Evolutionary conservation across 2,329 filamentous ascomycete genomes (phyloP).

Genomic region (Claviceps cyperi): DNA sequence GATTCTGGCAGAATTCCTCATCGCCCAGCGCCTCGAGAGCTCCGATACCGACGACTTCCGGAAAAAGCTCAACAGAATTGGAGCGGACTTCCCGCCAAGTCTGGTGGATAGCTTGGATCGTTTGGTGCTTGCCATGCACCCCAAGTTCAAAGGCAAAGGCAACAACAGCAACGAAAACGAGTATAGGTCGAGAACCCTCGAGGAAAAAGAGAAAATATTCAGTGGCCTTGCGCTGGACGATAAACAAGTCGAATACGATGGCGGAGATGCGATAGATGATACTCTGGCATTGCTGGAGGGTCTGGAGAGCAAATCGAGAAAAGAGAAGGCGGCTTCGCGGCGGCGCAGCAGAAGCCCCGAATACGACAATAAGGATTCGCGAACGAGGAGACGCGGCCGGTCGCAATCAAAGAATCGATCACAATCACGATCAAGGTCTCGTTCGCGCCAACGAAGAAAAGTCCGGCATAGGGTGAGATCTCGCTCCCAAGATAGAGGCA

Average conservation of each 20-base stretch:
- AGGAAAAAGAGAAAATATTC: slow-evolving; percentile 77
- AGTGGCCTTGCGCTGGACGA: slow-evolving; percentile 80
- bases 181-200: slow-evolving; percentile 30
- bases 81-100: slow-evolving; percentile 70
- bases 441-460: slow-evolving; percentile 27
- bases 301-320: slow-evolving; percentile 52
- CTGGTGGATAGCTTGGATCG: slow-evolving; percentile 86
- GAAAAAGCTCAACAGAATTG: slow-evolving; percentile 57
- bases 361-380: slow-evolving; percentile 29
- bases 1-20: slow-evolving; percentile 90
- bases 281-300: slow-evolving; percentile 85
- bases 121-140: slow-evolving; percentile 77
- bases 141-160: slow-evolving; percentile 58
- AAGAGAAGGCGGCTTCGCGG: slow-evolving; percentile 28
- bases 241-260: slow-evolving; percentile 32
- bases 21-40: slow-evolving; percentile 73
- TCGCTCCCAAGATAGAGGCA: slow-evolving; percentile 23
- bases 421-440: slow-evolving; percentile 24
- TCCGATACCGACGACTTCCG: slow-evolving; percentile 59
- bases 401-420: slow-evolving; percentile 20
- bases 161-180: slow-evolving; percentile 25
- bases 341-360: slow-evolving; percentile 47
- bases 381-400: slow-evolving; percentile 25
- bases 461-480: slow-evolving; percentile 23
- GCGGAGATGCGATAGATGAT: slow-evolving; percentile 67